Conservation (phyloP, 2,329 filamentous ascomycete species). For the Stachybotrys elegans region DNA sequence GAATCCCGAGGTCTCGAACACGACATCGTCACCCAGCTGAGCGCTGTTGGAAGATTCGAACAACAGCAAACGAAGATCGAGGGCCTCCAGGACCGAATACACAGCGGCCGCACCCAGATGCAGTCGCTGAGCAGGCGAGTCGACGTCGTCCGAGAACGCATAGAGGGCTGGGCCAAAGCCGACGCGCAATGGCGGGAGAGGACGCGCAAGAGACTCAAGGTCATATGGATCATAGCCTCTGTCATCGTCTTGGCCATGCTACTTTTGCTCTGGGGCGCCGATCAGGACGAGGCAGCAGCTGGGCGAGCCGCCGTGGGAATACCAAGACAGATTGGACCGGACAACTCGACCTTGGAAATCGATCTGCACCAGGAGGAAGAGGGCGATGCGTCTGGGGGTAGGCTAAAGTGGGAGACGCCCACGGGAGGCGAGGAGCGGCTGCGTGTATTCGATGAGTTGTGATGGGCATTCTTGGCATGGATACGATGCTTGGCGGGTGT, state of each 20-base stretch:
- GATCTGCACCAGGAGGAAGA: conserved; percentile 13
- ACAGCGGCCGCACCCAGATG: conserved; percentile 54
- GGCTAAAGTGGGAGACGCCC: conserved; percentile 20
- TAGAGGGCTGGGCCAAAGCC: conserved; percentile 63
- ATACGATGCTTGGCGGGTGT: not conserved
- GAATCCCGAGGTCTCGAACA: conserved; percentile 54
- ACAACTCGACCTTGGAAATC: no score
- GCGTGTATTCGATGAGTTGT: conserved; percentile 43
- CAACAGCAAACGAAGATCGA: conserved; percentile 60
- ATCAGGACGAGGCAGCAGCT: conserved; percentile 13
- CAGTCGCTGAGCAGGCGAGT: conserved; percentile 57
- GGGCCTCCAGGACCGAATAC: conserved; percentile 56
- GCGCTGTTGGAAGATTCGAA: conserved; percentile 56
- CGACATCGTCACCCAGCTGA: conserved; percentile 58
- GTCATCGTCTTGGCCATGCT: conserved; percentile 41
- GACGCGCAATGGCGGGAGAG: conserved; percentile 65
- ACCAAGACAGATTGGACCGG: no score
- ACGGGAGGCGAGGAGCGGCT: conserved; percentile 29
- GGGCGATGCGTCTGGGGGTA: conserved; percentile 15
- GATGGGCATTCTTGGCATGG: conserved; percentile 13
- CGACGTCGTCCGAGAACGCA: conserved; percentile 55
- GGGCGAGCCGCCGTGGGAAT: no score
- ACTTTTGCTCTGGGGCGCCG: conserved; percentile 32
- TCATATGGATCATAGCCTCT: conserved; percentile 57
- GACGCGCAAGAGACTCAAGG: conserved; percentile 57